phyloP scores from a whole-genome alignment of 2,329 filamentous ascomycete species.

The Calonectria pseudoturangicola region DNA sequence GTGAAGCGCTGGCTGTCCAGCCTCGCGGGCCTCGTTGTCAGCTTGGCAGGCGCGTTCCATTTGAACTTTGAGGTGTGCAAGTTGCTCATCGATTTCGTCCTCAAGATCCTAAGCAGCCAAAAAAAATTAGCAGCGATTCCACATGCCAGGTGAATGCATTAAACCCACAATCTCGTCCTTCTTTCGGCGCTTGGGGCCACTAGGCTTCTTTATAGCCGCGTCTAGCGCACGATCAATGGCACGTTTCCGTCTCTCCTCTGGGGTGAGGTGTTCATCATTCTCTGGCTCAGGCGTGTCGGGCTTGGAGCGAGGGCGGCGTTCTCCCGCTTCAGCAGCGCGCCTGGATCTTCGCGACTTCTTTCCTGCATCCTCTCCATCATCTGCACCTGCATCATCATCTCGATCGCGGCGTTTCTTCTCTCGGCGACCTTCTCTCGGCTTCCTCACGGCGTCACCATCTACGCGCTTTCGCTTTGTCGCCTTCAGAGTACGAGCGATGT shows the following conservation, averaged over 20 bases:
- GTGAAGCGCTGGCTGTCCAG: conserved; percentile 88
- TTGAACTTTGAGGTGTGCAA: conserved; percentile 88
- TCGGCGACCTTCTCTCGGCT: conserved; percentile 83
- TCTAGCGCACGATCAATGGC: conserved; percentile 93
- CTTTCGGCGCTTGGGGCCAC: conserved; percentile 79
- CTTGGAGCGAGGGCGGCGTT: conserved; percentile 69
- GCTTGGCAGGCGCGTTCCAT: conserved; percentile 94
- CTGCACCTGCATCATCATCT: conserved; percentile 69
- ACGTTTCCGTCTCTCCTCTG: conserved; percentile 88
- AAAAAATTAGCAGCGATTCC: conserved; percentile 46
- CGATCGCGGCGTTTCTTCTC: conserved; percentile 77
- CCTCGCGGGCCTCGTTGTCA: conserved; percentile 88
- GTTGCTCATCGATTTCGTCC: conserved; percentile 91
- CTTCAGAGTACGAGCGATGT: conserved; percentile 78
- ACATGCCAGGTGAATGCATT: not conserved
- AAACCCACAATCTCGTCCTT: conserved; percentile 88
- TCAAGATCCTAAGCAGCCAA: conserved; percentile 82
- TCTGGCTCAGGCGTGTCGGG: conserved; percentile 74
- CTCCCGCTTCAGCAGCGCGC: conserved; percentile 62
- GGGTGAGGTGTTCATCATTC: conserved; percentile 86
- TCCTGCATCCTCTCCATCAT: conserved; percentile 67
- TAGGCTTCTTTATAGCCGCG: conserved; percentile 88
- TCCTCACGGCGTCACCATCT: conserved; percentile 79
- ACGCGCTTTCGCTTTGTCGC: conserved; percentile 79
- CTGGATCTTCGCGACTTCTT: conserved; percentile 69